Evolutionary conservation across 1,139 yeast species (phyloP).

Genomic region (Hemisphaericaspora xylanilytica): DNA sequence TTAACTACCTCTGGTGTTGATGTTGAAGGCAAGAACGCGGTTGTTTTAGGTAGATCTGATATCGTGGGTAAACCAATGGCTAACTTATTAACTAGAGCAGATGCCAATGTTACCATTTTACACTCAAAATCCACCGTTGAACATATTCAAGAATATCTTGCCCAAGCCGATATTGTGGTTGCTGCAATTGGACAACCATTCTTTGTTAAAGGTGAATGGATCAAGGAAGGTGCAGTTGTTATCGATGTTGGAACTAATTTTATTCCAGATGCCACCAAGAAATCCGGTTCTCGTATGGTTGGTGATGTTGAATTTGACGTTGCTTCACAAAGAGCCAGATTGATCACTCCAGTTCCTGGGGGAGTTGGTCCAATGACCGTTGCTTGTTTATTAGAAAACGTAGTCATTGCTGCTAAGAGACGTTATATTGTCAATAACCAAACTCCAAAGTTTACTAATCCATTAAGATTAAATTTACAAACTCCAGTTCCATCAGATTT

Average conservation of each 20-base stretch:
- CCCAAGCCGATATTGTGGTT: constrained; percentile 83
- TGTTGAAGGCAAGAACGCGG: constrained; percentile 80
- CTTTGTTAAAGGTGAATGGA: constrained; percentile 86
- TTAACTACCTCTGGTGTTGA: constrained; percentile 61
- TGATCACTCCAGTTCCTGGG: constrained; percentile 97
- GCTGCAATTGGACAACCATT: constrained; percentile 88
- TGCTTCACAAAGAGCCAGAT: constrained; percentile 64
- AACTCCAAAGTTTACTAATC: constrained; percentile 52
- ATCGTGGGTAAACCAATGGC: constrained; percentile 96
- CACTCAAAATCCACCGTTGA: constrained; percentile 69
- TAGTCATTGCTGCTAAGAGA: constrained; percentile 72
- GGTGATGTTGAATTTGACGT: constrained; percentile 89
- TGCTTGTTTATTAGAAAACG: constrained; percentile 90
- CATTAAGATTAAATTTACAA: constrained; percentile 63
- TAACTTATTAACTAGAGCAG: constrained; percentile 69
- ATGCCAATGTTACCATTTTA: constrained; percentile 81
- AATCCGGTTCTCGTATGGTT: constrained; percentile 81
- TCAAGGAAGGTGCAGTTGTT: constrained; percentile 79
- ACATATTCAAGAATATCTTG: constrained; percentile 58
- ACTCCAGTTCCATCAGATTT: constrained; percentile 92
- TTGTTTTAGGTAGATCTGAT: constrained; percentile 93
- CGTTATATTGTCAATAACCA: constrained; percentile 45
- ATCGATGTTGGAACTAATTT: constrained; percentile 97
- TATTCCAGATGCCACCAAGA: constrained; percentile 69
- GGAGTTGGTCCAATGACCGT: constrained; percentile 99